Conservation (phyloP, 2,329 filamentous ascomycete species). For the Colletotrichum falcatum region DNA sequence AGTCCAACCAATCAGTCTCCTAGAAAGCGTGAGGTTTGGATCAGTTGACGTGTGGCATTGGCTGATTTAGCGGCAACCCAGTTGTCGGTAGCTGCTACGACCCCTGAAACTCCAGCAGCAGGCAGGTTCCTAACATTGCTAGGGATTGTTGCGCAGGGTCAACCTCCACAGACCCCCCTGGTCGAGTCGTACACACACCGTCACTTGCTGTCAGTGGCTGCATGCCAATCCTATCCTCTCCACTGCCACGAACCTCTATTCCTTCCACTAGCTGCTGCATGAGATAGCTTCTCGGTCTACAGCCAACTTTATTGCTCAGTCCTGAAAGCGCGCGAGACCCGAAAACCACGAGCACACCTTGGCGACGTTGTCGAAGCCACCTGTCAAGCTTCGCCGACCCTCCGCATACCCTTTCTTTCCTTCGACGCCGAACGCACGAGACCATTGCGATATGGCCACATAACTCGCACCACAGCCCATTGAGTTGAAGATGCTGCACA, state of each 20-base stretch:
- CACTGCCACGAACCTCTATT: conserved; percentile 13
- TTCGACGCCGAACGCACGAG: conserved; percentile 4
- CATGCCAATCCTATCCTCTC: conserved; percentile 32
- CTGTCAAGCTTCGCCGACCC: conserved; percentile 23
- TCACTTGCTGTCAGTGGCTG: conserved; percentile 37
- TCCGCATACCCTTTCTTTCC: conserved; percentile 7
- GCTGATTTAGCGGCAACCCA: conserved; percentile 30
- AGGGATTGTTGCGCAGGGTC: conserved; percentile 10
- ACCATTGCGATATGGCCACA: conserved; percentile 36
- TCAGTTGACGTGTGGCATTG: conserved; percentile 31
- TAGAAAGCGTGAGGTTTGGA: conserved; percentile 13
- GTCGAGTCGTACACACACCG: conserved; percentile 36
- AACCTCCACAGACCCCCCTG: conserved; percentile 21
- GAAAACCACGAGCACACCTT: neutral
- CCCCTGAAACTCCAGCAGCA: conserved; percentile 38
- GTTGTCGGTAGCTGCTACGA: conserved; percentile 33
- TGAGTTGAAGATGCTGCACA: conserved; percentile 45
- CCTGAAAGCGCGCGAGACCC: conserved; percentile 9
- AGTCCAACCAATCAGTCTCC: conserved; percentile 21
- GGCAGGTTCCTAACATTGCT: conserved; percentile 10
- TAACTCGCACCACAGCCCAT: conserved; percentile 28
- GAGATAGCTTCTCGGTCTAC: conserved; percentile 24
- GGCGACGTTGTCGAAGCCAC: neutral
- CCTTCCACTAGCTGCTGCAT: conserved; percentile 24
- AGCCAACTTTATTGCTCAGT: conserved; percentile 9